Evolutionary conservation across 2,329 filamentous ascomycete genomes (phyloP).

Genomic region (Penicillium sp.): DNA sequence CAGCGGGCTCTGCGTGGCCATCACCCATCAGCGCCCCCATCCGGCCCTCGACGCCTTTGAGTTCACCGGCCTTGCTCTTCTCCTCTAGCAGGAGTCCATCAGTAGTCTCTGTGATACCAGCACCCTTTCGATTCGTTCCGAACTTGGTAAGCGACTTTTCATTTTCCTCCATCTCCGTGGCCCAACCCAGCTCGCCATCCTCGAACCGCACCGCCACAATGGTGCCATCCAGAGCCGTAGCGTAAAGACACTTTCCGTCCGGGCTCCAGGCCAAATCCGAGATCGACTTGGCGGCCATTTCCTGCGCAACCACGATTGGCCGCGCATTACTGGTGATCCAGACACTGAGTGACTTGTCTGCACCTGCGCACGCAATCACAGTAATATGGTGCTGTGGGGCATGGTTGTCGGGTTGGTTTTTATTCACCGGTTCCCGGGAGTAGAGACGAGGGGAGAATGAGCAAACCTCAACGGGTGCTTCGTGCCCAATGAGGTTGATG

Average conservation of each 20-base stretch:
- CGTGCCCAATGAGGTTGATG: slow-evolving; percentile 95
- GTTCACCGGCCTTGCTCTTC: slow-evolving; percentile 86
- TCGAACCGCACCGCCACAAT: slow-evolving; percentile 83
- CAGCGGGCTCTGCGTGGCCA: slow-evolving; percentile 56
- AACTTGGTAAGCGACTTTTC: slow-evolving; percentile 92
- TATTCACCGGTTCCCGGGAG: slow-evolving; percentile 64
- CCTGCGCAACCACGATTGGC: slow-evolving; percentile 86
- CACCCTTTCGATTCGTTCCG: slow-evolving; percentile 81
- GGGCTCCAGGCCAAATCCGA: slow-evolving; percentile 94
- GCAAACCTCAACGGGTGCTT: slow-evolving; percentile 95
- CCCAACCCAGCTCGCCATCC: slow-evolving; percentile 84
- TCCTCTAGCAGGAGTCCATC: slow-evolving; percentile 86
- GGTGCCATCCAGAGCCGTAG: slow-evolving; percentile 85
- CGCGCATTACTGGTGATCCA: slow-evolving; percentile 97
- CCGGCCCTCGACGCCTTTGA: slow-evolving; percentile 84
- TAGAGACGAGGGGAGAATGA: slow-evolving; percentile 94
- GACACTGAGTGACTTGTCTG: slow-evolving; percentile 92
- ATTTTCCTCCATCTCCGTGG: slow-evolving; percentile 83
- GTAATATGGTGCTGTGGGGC: slow-evolving; percentile 65
- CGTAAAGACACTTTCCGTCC: slow-evolving; percentile 82
- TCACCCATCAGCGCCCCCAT: slow-evolving; percentile 99
- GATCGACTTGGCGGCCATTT: slow-evolving; percentile 86
- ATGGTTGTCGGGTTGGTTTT: slow-evolving; percentile 46
- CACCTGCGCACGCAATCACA: slow-evolving; percentile 93
- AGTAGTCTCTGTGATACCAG: slow-evolving; percentile 89